Evolutionary conservation across 2,329 filamentous ascomycete species (phyloP).

Genomic region (Chaetomium globosum): DNA sequence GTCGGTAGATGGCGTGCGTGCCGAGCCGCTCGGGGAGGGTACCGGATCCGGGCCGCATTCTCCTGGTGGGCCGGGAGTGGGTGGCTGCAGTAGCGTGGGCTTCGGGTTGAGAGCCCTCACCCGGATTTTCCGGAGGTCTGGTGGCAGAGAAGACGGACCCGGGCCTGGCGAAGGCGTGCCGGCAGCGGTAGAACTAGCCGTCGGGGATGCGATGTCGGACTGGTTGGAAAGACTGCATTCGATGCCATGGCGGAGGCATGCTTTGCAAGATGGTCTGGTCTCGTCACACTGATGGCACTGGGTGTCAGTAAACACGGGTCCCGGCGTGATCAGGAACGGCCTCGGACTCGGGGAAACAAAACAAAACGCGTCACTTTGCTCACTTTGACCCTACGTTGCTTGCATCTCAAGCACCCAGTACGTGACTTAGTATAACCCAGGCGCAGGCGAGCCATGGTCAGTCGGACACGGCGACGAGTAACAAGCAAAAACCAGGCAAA

Average conservation of each 20-base stretch:
- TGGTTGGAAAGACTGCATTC: constrained; percentile 40
- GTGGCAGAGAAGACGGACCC: constrained; percentile 4
- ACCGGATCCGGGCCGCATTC: not conserved
- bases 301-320: not conserved
- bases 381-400: constrained; percentile 45
- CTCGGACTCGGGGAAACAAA: not conserved
- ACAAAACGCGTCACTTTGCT: constrained; percentile 10
- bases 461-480: not conserved
- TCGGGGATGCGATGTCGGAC: not conserved
- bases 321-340: too few species aligned
- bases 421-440: constrained; percentile 45
- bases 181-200: constrained; percentile 14
- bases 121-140: constrained; percentile 4
- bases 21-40: constrained; percentile 19
- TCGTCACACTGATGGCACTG: constrained; percentile 44
- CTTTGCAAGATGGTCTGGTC: constrained; percentile 44
- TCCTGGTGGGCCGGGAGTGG: not conserved
- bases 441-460: constrained; percentile 35
- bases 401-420: constrained; percentile 44
- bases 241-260: constrained; percentile 44
- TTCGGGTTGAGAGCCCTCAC: constrained; percentile 20
- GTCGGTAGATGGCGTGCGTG: constrained; percentile 5
- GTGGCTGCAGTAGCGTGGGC: not conserved
- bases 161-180: constrained; percentile 9
- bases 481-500: constrained; percentile 8